phyloP scores from a whole-genome alignment of 2,329 filamentous ascomycete species.

The Chalaropsis thielavioides region DNA sequence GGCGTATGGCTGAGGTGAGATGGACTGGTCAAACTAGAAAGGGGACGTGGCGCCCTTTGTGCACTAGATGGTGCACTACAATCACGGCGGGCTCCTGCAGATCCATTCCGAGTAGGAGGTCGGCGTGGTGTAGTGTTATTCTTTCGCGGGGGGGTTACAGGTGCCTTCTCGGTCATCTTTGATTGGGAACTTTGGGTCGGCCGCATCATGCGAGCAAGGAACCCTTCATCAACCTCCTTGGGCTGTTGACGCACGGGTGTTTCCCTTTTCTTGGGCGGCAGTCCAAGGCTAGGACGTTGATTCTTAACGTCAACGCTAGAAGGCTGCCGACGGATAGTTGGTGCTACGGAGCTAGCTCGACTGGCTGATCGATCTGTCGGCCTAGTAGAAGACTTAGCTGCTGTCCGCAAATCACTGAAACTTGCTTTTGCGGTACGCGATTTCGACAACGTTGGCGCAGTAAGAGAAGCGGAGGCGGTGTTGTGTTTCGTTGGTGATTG shows the following conservation, averaged over 20 bases:
- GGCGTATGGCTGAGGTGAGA: not conserved
- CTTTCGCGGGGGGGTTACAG: slow-evolving; percentile 36
- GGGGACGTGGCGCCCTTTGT: slow-evolving; percentile 8
- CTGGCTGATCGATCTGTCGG: slow-evolving; percentile 32
- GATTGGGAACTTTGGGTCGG: slow-evolving; percentile 56
- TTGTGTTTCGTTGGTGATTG: slow-evolving; percentile 57
- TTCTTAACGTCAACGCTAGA: slow-evolving; percentile 28
- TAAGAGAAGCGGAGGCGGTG: slow-evolving; percentile 51
- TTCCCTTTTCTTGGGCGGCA: slow-evolving; percentile 41
- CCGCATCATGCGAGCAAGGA: slow-evolving; percentile 69
- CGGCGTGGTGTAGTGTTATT: slow-evolving; percentile 14
- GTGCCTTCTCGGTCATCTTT: slow-evolving; percentile 50
- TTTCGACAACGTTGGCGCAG: slow-evolving; percentile 40
- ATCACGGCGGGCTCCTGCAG: slow-evolving; percentile 6
- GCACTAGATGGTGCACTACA: slow-evolving; percentile 10
- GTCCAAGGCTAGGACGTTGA: slow-evolving; percentile 40
- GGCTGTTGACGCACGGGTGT: slow-evolving; percentile 35
- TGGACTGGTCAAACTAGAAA: slow-evolving; percentile 11
- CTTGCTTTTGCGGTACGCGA: slow-evolving; percentile 14
- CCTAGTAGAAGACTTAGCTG: slow-evolving; percentile 26
- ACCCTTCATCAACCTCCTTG: slow-evolving; percentile 50
- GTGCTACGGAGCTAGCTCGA: slow-evolving; percentile 28
- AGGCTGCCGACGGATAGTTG: slow-evolving; percentile 30
- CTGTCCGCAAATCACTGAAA: slow-evolving; percentile 21
- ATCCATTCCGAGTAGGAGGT: slow-evolving; percentile 14